Evolutionary conservation across 768 basidiomycete genomes (phyloP), one percentile per base, ranked within the genome.

Genomic region (Podaxis sp.): DNA sequence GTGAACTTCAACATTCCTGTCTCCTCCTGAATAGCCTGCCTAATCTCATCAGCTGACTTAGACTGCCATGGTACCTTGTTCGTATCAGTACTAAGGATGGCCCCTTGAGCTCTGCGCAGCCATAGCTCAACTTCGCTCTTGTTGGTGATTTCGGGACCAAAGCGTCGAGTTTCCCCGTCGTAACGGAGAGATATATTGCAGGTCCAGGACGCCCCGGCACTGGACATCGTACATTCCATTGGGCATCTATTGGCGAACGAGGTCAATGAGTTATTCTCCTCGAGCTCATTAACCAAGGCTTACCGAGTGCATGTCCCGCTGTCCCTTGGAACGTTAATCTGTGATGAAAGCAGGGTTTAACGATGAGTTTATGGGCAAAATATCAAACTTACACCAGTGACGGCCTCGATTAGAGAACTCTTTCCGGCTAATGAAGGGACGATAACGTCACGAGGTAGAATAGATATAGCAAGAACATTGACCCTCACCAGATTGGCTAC

Each of bases 261-360:
- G 32, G 32, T 9, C 32, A 32, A 32, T 48, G 47, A 23, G 47
- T 21, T 7, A 23, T 14, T 13, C 21, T 5, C 1, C 25, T 25
- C 18, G 3, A 48, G 13, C 2, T 27, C 1, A n/a, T 5, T 21
- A 27, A 6, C 5, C 5, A 23, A 5, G 21, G 21, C 52, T 55
- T 62, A 81, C 85, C 82, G 73, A 0, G 83, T 86, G 55, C 85
- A 86, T 0, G 83, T 86, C 18, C 84, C 84, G 44, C 81, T 82
- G 46, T 86, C 86, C 35, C 86, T 73, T 6, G 86, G 85, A 35
- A 87, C 84, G 53, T 73, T 82, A 32, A 86, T 82, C 86, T 87
- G n/a, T 42, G 28, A 13, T 4, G 40, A 6, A 25, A 23, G 27
- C 37, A 52, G 51, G 51, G 35, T 18, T 18, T 11, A 48, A 48